Conservation (phyloP, 2,329 filamentous ascomycete species). For the Ophiostoma sp. region DNA sequence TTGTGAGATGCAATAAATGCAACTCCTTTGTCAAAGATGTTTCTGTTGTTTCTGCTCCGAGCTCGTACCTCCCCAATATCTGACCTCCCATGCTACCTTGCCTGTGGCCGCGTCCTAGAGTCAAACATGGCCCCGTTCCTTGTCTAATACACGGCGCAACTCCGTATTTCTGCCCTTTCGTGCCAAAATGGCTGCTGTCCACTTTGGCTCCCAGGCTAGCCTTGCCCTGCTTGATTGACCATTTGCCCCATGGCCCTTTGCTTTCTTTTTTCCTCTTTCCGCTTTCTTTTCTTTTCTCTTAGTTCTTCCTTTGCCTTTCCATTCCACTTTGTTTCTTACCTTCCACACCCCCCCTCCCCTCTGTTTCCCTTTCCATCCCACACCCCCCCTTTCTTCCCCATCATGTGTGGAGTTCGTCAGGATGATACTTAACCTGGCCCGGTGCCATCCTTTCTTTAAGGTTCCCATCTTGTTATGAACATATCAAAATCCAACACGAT, state of each 20-base stretch:
- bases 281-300: constrained; percentile 7
- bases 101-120: constrained; percentile 31
- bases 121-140: constrained; percentile 36
- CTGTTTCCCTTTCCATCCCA: constrained; percentile 16
- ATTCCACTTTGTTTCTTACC: constrained; percentile 23
- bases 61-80: constrained; percentile 26
- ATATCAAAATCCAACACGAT: background rate
- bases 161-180: constrained; percentile 33
- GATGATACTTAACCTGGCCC: constrained; percentile 29
- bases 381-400: constrained; percentile 10
- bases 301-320: constrained; percentile 14
- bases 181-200: constrained; percentile 33
- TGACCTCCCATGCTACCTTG: constrained; percentile 29
- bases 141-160: constrained; percentile 25
- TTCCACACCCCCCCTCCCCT: background rate
- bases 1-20: constrained; percentile 5
- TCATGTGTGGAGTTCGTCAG: constrained; percentile 24
- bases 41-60: background rate
- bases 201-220: constrained; percentile 24
- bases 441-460: constrained; percentile 15
- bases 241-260: constrained; percentile 6
- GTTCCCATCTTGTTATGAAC: background rate
- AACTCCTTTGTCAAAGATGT: background rate
- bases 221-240: constrained; percentile 23
- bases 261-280: constrained; percentile 14